Base-by-base conservation (phyloP, 305 asterid genomes). In the Fraxinus angustifolia region DNA sequence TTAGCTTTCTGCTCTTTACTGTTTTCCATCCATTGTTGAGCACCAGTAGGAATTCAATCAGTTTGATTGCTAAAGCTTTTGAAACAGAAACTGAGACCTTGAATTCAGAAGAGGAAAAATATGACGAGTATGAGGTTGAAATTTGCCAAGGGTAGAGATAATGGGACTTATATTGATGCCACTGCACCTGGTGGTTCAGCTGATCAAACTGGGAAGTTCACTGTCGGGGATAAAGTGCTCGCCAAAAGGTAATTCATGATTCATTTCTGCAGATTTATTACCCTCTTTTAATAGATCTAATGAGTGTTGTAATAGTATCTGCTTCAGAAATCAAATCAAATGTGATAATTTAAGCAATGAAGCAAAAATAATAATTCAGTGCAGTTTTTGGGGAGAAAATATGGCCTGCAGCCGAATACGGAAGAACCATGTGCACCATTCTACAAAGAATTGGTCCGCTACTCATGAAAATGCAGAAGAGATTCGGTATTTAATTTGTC, bases 351-450 rank as follows among this genome's bases (percentile, higher is more conserved):
- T 53, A 81, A 53, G 30, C 38, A 71, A 71, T 78, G 78, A 42
- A 77, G 30, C 77, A 73, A 68, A 87, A 81, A 77, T 56, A 62
- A 67, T 72, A 65, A 75, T 85, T 86, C 94, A 95, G 99, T 92
- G 99, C 99, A 88, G 97, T 93, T 79, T 95, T 95, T 83, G 99
- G 98, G 82, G 93, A 93, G 28, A 97, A 95, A 83, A 92, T 93
- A 82, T 95, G 99, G 99, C 98, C 97, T 53, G 97, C 99, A 56
- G 99, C 98, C 78, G 98, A 95, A 84, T 95, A 91, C 73, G 99
- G 99, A 73, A 86, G 99, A 91, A 95, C 78, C 78, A 93, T 95
- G 99, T 95, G 93, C 72, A 91, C 98, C 85, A 95, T 95, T 48
- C 86, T 96, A 31, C 97, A 92, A 70, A 88, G 99, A 85, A 83